Conservation (phyloP, 1,284 basidiomycete species). For the Paramarasmius palmivorus region DNA sequence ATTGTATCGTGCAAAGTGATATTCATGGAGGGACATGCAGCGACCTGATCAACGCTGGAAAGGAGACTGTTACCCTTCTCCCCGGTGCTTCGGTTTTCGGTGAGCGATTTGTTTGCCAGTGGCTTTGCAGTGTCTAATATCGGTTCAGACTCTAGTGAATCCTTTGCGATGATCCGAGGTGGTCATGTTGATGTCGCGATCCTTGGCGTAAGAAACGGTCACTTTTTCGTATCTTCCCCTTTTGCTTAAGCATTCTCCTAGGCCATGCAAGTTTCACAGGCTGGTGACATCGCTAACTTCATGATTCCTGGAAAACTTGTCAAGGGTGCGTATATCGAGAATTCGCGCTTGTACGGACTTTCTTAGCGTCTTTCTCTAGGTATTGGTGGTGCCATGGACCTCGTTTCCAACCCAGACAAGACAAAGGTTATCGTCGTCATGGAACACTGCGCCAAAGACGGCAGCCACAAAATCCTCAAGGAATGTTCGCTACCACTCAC, state of each 20-base stretch:
- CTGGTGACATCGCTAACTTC: conserved; percentile 96
- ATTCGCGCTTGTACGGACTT: conserved; percentile 5
- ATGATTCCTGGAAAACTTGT: conserved; percentile 96
- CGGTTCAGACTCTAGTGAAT: conserved; percentile 77
- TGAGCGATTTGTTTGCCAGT: conserved; percentile 30
- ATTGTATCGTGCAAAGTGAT: too few relatives aligned
- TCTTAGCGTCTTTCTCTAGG: conserved; percentile 40
- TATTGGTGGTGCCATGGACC: conserved; percentile 96
- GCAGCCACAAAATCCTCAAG: conserved; percentile 84
- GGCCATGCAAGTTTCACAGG: conserved; percentile 94
- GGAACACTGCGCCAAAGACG: conserved; percentile 91
- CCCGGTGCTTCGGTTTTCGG: conserved; percentile 93
- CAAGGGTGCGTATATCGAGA: conserved; percentile 52
- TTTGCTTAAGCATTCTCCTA: conserved; percentile 27
- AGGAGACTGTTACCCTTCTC: conserved; percentile 91
- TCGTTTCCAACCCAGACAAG: conserved; percentile 90
- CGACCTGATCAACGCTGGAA: conserved; percentile 94
- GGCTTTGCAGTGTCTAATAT: not conserved
- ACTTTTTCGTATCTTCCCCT: conserved; percentile 3
- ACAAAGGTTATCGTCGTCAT: conserved; percentile 88
- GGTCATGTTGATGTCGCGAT: conserved; percentile 96
- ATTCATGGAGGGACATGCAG: too few relatives aligned
- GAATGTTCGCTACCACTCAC: conserved; percentile 87
- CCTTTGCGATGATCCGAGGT: conserved; percentile 95
- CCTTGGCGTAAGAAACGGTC: conserved; percentile 55